Evolutionary conservation across 371 early-diverging fungal species (phyloP).

Genomic region (Fennellomyces sp.): DNA sequence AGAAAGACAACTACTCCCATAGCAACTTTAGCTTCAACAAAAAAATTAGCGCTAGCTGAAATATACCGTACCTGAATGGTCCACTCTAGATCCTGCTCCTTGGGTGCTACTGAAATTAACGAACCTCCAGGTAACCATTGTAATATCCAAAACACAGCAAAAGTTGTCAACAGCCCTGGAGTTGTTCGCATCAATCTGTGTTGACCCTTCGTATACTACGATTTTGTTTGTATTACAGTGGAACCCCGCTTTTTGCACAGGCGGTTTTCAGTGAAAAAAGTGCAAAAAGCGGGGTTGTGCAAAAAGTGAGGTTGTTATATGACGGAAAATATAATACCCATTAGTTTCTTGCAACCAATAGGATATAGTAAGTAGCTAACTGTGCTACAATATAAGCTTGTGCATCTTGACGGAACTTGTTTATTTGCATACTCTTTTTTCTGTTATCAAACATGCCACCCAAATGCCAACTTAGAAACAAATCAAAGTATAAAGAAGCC

Average conservation of each 20-base stretch:
- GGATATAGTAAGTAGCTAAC: too few species aligned
- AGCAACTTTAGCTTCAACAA: not conserved
- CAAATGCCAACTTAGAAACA: too few species aligned
- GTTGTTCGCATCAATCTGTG: not conserved
- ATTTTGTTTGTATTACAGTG: not conserved
- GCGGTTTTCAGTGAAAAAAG: not conserved
- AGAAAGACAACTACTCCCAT: not conserved
- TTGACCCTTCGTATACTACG: not conserved
- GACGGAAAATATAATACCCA: too few species aligned
- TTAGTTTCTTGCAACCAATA: too few species aligned
- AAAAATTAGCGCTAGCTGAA: not conserved
- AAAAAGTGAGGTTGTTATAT: too few species aligned
- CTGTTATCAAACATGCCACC: too few species aligned
- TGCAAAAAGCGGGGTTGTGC: not conserved
- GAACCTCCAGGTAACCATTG: not conserved
- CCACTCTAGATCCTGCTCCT: not conserved
- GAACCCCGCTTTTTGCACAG: too few species aligned
- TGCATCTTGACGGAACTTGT: too few species aligned
- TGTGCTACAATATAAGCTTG: too few species aligned
- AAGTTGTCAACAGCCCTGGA: not conserved
- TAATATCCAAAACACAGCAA: not conserved
- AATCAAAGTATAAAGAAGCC: too few species aligned
- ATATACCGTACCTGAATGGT: slow-evolving; percentile 1
- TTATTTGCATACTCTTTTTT: too few species aligned
- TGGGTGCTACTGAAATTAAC: not conserved